Conservation (phyloP, 805 yeast genomes). For the Zygosaccharomyces bailii region DNA sequence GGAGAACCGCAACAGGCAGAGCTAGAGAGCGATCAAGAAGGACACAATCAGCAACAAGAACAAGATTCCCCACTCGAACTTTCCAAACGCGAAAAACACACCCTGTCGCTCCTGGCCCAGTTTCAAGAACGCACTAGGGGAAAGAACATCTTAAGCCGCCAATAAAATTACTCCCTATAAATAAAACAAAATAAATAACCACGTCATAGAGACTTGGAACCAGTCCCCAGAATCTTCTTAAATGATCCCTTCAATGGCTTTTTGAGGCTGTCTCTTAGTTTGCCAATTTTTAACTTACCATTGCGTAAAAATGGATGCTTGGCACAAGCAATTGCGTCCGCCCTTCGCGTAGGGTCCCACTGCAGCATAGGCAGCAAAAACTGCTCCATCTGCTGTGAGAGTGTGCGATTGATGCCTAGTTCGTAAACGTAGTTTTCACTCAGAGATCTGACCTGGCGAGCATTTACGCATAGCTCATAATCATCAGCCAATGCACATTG, state of each 20-base stretch:
- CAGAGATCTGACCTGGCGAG: background rate
- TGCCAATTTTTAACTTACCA: background rate
- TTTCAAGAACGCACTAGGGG: constrained; percentile 19
- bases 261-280: background rate
- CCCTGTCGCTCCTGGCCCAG: constrained; percentile 20
- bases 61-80: background rate
- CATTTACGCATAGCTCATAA: background rate
- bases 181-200: background rate
- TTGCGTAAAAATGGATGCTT: constrained; percentile 3
- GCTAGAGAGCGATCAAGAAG: constrained; percentile 1
- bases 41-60: constrained; percentile 2
- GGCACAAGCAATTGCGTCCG: constrained; percentile 4
- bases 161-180: constrained; percentile 1
- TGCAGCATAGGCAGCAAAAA: constrained; percentile 7
- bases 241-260: constrained; percentile 1
- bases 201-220: constrained; percentile 1
- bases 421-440: constrained; percentile 2
- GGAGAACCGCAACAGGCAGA: constrained; percentile 1
- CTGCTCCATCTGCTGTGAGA: constrained; percentile 5
- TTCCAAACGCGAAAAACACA: constrained; percentile 20
- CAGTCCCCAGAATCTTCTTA: constrained; percentile 1
- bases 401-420: constrained; percentile 2
- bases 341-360: constrained; percentile 6
- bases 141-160: constrained; percentile 12
- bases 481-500: constrained; percentile 1